phyloP scores from a whole-genome alignment of 495 filamentous ascomycete species.

The Annulohypoxylon maeteangense region DNA sequence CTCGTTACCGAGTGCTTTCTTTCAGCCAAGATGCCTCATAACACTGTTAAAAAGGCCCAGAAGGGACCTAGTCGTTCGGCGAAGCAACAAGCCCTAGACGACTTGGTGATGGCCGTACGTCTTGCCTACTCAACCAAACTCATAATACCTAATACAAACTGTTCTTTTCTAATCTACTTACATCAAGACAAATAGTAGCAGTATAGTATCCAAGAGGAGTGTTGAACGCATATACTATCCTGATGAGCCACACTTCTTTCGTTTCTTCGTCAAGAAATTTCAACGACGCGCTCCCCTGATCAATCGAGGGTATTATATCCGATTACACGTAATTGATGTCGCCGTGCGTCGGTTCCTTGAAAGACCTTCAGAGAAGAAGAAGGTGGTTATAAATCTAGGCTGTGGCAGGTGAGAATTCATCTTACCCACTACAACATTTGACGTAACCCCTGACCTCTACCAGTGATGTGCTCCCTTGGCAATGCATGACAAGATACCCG shows the following conservation, averaged over 20 bases:
- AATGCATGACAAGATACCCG: constrained; percentile 73
- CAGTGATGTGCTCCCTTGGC: constrained; percentile 92
- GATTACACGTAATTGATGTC: constrained; percentile 82
- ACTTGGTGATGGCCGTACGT: constrained; percentile 76
- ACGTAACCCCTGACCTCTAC: constrained; percentile 17
- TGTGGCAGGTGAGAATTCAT: constrained; percentile 80
- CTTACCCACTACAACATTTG: constrained; percentile 3
- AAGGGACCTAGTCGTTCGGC: constrained; percentile 38
- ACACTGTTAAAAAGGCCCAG: constrained; percentile 48
- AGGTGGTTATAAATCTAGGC: constrained; percentile 85
- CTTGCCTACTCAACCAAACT: not conserved
- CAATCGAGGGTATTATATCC: constrained; percentile 88
- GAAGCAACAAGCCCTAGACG: constrained; percentile 61
- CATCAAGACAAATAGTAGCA: constrained; percentile 83
- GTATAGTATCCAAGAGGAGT: constrained; percentile 88
- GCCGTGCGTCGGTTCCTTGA: constrained; percentile 76
- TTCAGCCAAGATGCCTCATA: constrained; percentile 25
- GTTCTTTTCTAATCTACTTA: constrained; percentile 30
- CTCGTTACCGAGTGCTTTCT: too few relatives aligned
- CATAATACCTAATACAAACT: not conserved
- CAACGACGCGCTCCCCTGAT: constrained; percentile 83
- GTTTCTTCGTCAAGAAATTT: constrained; percentile 85
- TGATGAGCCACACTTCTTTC: constrained; percentile 81
- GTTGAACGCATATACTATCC: constrained; percentile 85
- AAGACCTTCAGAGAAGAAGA: constrained; percentile 66